Conservation (phyloP, 169 alveolate species). For the Eimeria praecox region DNA sequence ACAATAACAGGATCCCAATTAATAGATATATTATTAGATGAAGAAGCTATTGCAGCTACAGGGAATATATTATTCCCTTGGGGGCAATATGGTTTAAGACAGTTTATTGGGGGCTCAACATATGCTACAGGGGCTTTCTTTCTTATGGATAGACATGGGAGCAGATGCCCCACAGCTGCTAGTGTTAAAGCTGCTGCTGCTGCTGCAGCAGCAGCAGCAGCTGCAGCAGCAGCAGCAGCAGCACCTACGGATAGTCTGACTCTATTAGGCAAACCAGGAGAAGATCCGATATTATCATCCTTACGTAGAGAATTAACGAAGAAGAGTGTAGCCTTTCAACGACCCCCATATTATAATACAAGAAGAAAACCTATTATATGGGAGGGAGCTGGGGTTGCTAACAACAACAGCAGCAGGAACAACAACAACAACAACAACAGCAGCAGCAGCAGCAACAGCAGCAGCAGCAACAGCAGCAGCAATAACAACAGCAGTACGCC, state of each 20-base stretch:
- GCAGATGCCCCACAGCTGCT: constrained; percentile 26
- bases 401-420: no score
- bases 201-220: neutral
- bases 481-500: no score
- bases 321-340: neutral
- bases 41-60: constrained; percentile 48
- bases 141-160: constrained; percentile 18
- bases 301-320: neutral
- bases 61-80: neutral
- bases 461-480: no score
- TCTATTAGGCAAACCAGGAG: neutral
- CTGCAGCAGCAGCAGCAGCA: neutral
- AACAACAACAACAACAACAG: no score
- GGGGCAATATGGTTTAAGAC: constrained; percentile 10
- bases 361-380: neutral
- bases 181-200: neutral
- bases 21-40: constrained; percentile 13
- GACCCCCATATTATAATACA: neutral
- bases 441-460: neutral
- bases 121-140: constrained; percentile 49
- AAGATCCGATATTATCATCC: constrained; percentile 18
- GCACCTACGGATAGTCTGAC: neutral
- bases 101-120: constrained; percentile 13
- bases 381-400: neutral
- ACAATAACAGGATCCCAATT: constrained; percentile 34